A percentile compares a stretch with the other conserved stretches of the same genome.
Evolutionary conservation across 805 yeast species (phyloP).

Genomic region (Pichia pseudocactophila): DNA sequence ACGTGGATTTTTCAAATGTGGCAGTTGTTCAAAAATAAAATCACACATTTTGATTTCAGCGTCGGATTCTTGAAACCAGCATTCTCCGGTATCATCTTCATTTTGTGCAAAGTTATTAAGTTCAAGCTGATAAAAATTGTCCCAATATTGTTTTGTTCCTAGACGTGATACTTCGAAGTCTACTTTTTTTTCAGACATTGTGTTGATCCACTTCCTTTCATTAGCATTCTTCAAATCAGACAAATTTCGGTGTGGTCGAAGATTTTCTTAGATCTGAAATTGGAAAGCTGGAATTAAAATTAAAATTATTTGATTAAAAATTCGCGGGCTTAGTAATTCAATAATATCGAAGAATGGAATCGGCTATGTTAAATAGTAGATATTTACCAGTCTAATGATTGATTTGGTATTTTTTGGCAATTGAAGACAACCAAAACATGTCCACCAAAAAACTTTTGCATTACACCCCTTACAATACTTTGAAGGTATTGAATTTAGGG

Average conservation of each 20-base stretch:
- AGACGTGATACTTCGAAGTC: constrained; percentile 66
- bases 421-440: background rate
- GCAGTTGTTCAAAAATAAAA: constrained; percentile 36
- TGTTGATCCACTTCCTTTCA: background rate
- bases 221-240: background rate
- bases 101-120: constrained; percentile 61
- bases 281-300: no score
- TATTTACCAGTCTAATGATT: no score
- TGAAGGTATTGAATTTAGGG: constrained; percentile 62
- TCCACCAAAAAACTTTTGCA: background rate
- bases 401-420: background rate
- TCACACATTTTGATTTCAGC: constrained; percentile 82
- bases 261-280: no score
- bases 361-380: no score
- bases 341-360: no score
- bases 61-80: constrained; percentile 94
- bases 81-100: constrained; percentile 83
- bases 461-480: constrained; percentile 24
- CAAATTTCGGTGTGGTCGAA: no score
- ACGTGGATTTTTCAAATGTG: constrained; percentile 18
- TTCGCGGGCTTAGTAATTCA: no score
- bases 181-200: constrained; percentile 15
- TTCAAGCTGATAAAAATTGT: constrained; percentile 72
- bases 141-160: constrained; percentile 91
- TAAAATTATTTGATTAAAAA: no score